These are phyloP conservation scores for Pyricularia pennisetigena DNA, from an alignment of 2,329 filamentous ascomycete species.

Conservation along the genomic window DNA sequence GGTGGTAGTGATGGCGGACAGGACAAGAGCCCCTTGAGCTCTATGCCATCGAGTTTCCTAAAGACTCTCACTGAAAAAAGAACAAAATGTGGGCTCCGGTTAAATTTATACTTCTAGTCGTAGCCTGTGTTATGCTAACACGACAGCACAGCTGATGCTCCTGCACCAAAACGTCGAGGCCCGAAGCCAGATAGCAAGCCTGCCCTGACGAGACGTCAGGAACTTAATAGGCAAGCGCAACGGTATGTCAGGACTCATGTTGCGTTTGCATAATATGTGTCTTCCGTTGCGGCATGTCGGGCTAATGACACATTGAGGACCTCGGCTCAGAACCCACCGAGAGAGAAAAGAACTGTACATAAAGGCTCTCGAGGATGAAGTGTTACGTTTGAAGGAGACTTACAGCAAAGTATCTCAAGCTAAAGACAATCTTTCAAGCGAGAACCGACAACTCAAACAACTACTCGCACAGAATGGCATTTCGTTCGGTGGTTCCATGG, in stretches of 20 bases:
- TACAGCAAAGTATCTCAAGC: constrained; percentile 65
- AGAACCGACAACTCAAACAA: constrained; percentile 65
- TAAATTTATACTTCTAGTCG: not conserved
- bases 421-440: constrained; percentile 64
- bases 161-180: constrained; percentile 71
- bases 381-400: constrained; percentile 79
- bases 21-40: constrained; percentile 29
- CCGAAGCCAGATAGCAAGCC: constrained; percentile 97
- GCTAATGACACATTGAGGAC: not conserved
- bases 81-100: constrained; percentile 55
- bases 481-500: constrained; percentile 16
- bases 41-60: constrained; percentile 50
- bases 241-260: constrained; percentile 33
- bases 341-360: constrained; percentile 96
- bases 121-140: not conserved
- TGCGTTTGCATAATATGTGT: not conserved
- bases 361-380: constrained; percentile 85
- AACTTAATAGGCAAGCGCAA: constrained; percentile 91
- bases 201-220: constrained; percentile 81
- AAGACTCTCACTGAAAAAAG: constrained; percentile 65
- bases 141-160: not conserved
- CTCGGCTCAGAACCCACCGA: constrained; percentile 69
- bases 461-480: constrained; percentile 45
- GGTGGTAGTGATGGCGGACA: constrained; percentile 11
- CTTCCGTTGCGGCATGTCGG: not conserved